phyloP scores from a whole-genome alignment of 106 monocot species.

The Allium fistulosum region DNA sequence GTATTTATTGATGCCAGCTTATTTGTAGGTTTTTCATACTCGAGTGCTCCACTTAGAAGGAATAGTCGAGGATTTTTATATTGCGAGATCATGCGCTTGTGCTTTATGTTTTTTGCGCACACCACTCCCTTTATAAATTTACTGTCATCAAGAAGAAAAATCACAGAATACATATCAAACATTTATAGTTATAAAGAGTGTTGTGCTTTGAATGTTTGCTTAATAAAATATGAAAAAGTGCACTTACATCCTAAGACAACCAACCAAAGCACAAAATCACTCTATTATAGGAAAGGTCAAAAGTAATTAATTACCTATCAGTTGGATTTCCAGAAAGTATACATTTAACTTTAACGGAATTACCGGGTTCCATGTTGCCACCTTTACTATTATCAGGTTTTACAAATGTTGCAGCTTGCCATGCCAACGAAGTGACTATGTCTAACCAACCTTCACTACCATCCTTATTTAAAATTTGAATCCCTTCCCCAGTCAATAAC shows the following conservation, averaged over 20 bases:
- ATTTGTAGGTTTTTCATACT: constrained; percentile 64
- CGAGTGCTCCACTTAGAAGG: constrained; percentile 77
- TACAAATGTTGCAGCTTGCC: constrained; percentile 75
- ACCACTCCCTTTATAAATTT: constrained; percentile 77
- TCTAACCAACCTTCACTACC: constrained; percentile 47
- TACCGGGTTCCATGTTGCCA: constrained; percentile 86
- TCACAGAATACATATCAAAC: neutral
- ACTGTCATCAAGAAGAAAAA: constrained; percentile 20
- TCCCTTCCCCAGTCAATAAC: constrained; percentile 60
- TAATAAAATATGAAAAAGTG: too few species aligned
- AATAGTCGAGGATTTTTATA: constrained; percentile 67
- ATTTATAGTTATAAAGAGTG: neutral
- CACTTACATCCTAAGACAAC: too few species aligned
- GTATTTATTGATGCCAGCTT: constrained; percentile 80
- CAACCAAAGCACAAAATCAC: too few species aligned
- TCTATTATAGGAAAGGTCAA: neutral
- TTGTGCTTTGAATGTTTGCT: too few species aligned
- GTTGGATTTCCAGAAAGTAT: constrained; percentile 55
- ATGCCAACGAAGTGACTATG: constrained; percentile 67
- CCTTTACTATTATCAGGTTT: constrained; percentile 76
- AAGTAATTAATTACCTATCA: constrained; percentile 46
- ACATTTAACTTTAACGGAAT: constrained; percentile 90
- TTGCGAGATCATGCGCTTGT: constrained; percentile 87
- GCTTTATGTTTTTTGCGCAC: constrained; percentile 84
- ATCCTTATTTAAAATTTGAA: constrained; percentile 13